Evolutionary conservation across 2,329 filamentous ascomycete genomes (phyloP), one percentile per base, ranked within the genome.

Genomic region (Nothophaeocryptopus gaeumannii): DNA sequence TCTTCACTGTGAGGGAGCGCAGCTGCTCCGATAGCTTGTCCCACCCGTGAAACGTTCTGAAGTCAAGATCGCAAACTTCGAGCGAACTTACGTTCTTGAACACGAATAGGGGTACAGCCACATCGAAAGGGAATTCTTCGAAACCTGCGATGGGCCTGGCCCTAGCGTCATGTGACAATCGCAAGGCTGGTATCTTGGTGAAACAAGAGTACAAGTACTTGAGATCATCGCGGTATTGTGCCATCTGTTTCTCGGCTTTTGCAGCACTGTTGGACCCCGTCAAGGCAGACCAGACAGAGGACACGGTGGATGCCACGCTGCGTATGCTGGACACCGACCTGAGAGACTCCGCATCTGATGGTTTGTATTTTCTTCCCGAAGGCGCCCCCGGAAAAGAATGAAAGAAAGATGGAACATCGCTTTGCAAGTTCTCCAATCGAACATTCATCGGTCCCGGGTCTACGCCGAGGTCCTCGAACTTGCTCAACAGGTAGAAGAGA

Each of bases 181-280:
- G 84, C 56, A 99, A 76, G 65, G 89, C 96, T 0, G 93, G 93
- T 37, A 99, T 95, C 74, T 97, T 99, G 65, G 93, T 99, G 67
- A 97, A 99, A 50, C 93, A 89, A 36, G 93, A 97, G 74, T 96
- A 99, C 31, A 99, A 78, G 69, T 99, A 97, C 70, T 92, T 96
- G 60, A 96, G 75, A 68, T 99, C 93, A 50, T 86, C 83, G 66
- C 93, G 84, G 48, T 93, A 73, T 38, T 89, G 86, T 50, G 85
- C 86, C 71, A 95, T 95, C 68, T 93, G 89, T 67, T 89, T 90
- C 71, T 96, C 93, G 32, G 84, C 88, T 67, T 91, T 88, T 58
- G 89, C 86, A 42, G 83, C 82, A 63, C 89, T 89, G 70, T 85
- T 87, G 38, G 88, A 85, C 53, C 96, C 81, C 16, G 91, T 88